Evolutionary conservation across 1,284 basidiomycete species (phyloP), one percentile per base, ranked within the genome.

Genomic region (Wolfiporia cocos): DNA sequence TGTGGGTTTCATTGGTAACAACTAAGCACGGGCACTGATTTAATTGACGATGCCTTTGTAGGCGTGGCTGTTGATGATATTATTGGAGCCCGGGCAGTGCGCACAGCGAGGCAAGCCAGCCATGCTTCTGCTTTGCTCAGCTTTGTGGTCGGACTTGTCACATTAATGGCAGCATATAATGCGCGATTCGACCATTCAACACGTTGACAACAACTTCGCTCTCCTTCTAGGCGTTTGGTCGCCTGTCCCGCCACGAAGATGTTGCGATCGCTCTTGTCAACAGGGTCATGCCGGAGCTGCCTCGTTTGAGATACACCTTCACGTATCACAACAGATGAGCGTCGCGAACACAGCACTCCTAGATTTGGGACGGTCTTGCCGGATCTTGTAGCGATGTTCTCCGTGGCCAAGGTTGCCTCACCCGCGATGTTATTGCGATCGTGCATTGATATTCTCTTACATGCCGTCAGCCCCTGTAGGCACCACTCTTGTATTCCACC

Each of bases 271-370:
- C 45, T 4, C 69, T 86, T 17, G 86, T 89, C 22, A 76, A 76
- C 41, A 64, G 71, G 40, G 81, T 89, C 11, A 84, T 89, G 74
- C 86, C 86, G 0, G 70, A 86, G 14, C 83, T 89, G 86, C 86
- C 2, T 83, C 83, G 0, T 89, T 89, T 59, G 86, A 89, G 62
- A 78, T 81, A 44, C 37, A 60, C 50, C 12, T 12, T 9, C n/a
- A n/a, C n/a, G n/a, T n/a, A n/a, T n/a, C n/a, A n/a, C n/a, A n/a
- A n/a, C n/a, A n/a, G n/a, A n/a, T n/a, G n/a, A n/a, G n/a, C n/a
- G n/a, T n/a, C n/a, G n/a, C n/a, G n/a, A n/a, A n/a, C n/a, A n/a
- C n/a, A n/a, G n/a, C n/a, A 37, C 19, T n/a, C 39, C 21, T 33
- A 73, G 71, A 69, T 77, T 12, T 82, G 81, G 2, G 84, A 87